phyloP scores from a whole-genome alignment of 1,139 yeast genomes.

The Diutina catenulata region DNA sequence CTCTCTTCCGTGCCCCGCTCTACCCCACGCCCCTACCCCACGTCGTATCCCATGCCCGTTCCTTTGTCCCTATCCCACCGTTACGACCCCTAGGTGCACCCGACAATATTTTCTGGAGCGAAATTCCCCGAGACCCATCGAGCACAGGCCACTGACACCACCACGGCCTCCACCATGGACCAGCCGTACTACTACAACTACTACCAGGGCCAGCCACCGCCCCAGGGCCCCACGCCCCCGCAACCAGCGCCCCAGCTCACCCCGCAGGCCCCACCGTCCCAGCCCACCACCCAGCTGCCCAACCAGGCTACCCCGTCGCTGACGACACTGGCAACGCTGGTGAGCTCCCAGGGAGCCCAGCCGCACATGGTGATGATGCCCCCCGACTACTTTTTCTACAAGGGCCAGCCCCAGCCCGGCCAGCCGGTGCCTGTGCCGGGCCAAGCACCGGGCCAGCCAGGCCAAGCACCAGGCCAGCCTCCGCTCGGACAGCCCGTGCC shows the following conservation, averaged over 20 bases:
- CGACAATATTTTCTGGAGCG: no score
- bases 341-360: background rate
- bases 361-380: background rate
- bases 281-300: background rate
- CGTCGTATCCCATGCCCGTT: no score
- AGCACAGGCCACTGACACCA: no score
- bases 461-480: background rate
- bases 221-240: no score
- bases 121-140: no score
- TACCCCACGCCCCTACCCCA: no score
- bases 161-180: background rate
- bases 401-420: background rate
- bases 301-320: no score
- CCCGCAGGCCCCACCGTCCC: background rate
- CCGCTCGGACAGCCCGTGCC: background rate
- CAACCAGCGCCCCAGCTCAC: background rate
- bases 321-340: background rate
- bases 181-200: background rate
- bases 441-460: background rate
- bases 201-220: background rate
- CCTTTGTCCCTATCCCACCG: no score
- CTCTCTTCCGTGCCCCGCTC: no score
- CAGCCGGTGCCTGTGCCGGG: background rate
- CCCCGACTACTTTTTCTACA: background rate
- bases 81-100: no score